A percentile compares a stretch with the other conserved stretches of the same genome.
These are phyloP conservation scores for Astrothelium subdiscretum DNA, from an alignment of 495 filamentous ascomycete species.

Conservation along the genomic window DNA sequence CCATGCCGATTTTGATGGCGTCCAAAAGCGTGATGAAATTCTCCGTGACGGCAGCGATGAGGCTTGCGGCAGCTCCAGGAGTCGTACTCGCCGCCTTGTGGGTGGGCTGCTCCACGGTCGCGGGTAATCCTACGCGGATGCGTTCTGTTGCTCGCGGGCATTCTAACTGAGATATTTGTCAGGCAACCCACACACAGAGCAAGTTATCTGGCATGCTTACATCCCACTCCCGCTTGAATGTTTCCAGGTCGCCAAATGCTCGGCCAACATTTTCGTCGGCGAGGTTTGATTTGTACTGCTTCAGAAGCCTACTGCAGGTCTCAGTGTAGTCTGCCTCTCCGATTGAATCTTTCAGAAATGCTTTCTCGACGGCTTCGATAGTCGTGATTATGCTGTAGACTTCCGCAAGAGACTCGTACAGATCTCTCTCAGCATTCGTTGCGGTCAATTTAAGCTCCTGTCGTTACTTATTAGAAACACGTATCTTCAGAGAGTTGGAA, in stretches of 20 bases:
- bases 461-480: neutral
- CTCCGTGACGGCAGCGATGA: slow-evolving; percentile 80
- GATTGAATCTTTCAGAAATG: slow-evolving; percentile 92
- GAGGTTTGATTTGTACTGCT: slow-evolving; percentile 92
- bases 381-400: slow-evolving; percentile 96
- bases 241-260: slow-evolving; percentile 78
- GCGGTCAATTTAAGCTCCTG: slow-evolving; percentile 89
- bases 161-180: slow-evolving; percentile 53
- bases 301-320: slow-evolving; percentile 80
- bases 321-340: slow-evolving; percentile 87
- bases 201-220: slow-evolving; percentile 36
- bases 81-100: slow-evolving; percentile 32
- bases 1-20: slow-evolving; percentile 74
- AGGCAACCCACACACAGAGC: neutral
- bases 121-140: slow-evolving; percentile 74
- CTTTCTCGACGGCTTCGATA: slow-evolving; percentile 89
- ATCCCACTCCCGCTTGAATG: slow-evolving; percentile 89
- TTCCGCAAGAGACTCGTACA: slow-evolving; percentile 92
- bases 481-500: neutral
- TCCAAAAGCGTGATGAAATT: slow-evolving; percentile 98
- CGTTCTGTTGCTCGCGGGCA: slow-evolving; percentile 89
- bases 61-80: slow-evolving; percentile 48
- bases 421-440: slow-evolving; percentile 74
- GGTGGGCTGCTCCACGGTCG: slow-evolving; percentile 40
- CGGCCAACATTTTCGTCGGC: slow-evolving; percentile 72